These are phyloP conservation scores for Nakaseomyces kungkrabaensis DNA, from an alignment of 1,139 yeast genomes.

Conservation along the genomic window DNA sequence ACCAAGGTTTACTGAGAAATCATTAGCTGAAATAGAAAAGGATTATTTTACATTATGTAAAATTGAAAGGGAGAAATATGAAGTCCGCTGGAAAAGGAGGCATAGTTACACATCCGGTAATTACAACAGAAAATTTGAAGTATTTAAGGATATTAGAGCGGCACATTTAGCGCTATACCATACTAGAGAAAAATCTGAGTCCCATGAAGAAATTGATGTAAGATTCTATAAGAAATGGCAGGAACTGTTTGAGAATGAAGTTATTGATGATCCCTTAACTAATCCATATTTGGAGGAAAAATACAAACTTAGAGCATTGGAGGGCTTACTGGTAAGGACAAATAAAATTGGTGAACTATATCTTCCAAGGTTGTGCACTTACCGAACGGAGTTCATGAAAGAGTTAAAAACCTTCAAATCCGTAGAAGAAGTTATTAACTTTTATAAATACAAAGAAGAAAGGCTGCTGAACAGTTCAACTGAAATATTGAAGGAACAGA, in stretches of 20 bases:
- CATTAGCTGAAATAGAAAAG: constrained; percentile 15
- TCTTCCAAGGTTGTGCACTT: constrained; percentile 23
- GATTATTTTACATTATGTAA: constrained; percentile 4
- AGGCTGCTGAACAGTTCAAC: neutral
- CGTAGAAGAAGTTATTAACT: neutral
- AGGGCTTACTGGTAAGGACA: constrained; percentile 25
- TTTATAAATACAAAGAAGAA: neutral
- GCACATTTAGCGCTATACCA: constrained; percentile 11
- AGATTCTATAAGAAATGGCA: constrained; percentile 14
- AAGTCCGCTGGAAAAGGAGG: constrained; percentile 3
- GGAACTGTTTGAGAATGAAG: constrained; percentile 18
- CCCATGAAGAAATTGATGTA: constrained; percentile 7
- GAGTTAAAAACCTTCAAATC: neutral
- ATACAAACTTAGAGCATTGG: constrained; percentile 22
- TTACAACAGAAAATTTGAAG: neutral
- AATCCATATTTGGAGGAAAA: constrained; percentile 24
- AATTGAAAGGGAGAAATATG: neutral
- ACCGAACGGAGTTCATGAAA: neutral
- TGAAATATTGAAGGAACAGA: neutral
- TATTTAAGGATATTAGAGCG: neutral
- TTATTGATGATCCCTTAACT: constrained; percentile 22
- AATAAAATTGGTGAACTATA: constrained; percentile 27
- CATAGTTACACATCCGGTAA: constrained; percentile 1
- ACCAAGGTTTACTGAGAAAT: constrained; percentile 20
- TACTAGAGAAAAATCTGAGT: constrained; percentile 16